Percentiles rank a stretch among this genome's conserved stretches.
Evolutionary conservation across 2,329 filamentous ascomycete species (phyloP).

Genomic region (Acarospora socialis): DNA sequence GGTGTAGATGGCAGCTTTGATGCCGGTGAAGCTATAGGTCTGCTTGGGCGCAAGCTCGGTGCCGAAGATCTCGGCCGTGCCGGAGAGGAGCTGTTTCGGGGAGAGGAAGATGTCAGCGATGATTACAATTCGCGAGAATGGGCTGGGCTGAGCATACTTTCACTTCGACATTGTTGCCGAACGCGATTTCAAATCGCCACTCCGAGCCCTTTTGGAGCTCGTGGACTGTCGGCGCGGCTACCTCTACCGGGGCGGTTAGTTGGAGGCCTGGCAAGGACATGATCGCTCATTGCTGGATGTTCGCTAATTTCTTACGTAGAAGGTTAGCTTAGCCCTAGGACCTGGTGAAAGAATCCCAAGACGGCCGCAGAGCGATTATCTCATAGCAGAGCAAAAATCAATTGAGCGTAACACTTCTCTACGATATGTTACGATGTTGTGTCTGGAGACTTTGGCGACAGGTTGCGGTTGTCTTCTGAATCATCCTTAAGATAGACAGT

Average conservation of each 20-base stretch:
- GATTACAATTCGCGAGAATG: not conserved
- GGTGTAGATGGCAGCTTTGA: slow-evolving; percentile 78
- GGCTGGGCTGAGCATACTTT: slow-evolving; percentile 28
- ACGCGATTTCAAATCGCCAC: slow-evolving; percentile 64
- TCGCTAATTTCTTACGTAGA: too few relatives aligned
- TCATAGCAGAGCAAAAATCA: too few relatives aligned
- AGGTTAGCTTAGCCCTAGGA: too few relatives aligned
- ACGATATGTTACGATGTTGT: too few relatives aligned
- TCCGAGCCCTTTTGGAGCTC: slow-evolving; percentile 52
- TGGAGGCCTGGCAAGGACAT: slow-evolving; percentile 15
- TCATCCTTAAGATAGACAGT: too few relatives aligned
- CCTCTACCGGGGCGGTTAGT: slow-evolving; percentile 9
- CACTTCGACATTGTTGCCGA: slow-evolving; percentile 36
- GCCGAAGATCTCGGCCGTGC: slow-evolving; percentile 86
- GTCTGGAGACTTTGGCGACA: too few relatives aligned
- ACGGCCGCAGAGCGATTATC: too few relatives aligned
- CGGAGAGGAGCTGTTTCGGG: slow-evolving; percentile 51
- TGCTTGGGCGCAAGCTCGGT: slow-evolving; percentile 76
- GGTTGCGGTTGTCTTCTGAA: too few relatives aligned
- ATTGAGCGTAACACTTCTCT: too few relatives aligned
- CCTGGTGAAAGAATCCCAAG: too few relatives aligned
- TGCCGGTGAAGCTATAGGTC: slow-evolving; percentile 65
- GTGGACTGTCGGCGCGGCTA: slow-evolving; percentile 27
- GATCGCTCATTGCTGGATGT: not conserved
- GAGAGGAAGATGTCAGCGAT: slow-evolving; percentile 22